These are phyloP conservation scores for Hippophae gyantsensis DNA, from an alignment of 306 rosid species.

Conservation along the genomic window DNA sequence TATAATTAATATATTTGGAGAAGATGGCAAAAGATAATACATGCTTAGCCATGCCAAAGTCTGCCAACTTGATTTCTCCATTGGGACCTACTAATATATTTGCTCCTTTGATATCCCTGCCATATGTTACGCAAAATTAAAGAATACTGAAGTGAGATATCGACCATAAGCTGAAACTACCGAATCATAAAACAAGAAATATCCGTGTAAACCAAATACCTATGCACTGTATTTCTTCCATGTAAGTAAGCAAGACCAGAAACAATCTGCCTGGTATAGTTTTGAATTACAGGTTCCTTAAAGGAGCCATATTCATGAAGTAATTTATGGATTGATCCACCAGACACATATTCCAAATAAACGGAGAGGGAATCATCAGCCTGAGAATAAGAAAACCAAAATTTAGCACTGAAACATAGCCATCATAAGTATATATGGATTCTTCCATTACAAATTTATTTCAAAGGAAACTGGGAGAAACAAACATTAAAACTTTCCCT, in stretches of 20 bases:
- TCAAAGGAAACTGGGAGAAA: too few species aligned
- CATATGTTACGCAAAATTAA: conserved; percentile 15
- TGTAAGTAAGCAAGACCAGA: conserved; percentile 96
- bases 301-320: conserved; percentile 91
- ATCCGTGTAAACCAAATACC: conserved; percentile 35
- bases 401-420: too few species aligned
- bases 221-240: conserved; percentile 87
- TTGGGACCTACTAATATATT: conserved; percentile 93
- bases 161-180: neutral
- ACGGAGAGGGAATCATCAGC: conserved; percentile 77
- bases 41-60: conserved; percentile 98
- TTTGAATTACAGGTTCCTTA: conserved; percentile 86
- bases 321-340: conserved; percentile 89
- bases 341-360: conserved; percentile 86
- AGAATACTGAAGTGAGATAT: conserved; percentile 7
- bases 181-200: neutral
- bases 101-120: conserved; percentile 99
- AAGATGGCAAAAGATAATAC: conserved; percentile 34
- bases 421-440: too few species aligned
- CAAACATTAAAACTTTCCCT: too few species aligned
- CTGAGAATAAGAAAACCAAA: conserved; percentile 7
- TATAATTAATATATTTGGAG: conserved; percentile 21
- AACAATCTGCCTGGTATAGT: conserved; percentile 78
- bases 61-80: conserved; percentile 94
- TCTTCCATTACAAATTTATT: too few species aligned